These are phyloP conservation scores for Penicillium digitatum DNA, from an alignment of 2,329 filamentous ascomycete species.

Conservation along the genomic window DNA sequence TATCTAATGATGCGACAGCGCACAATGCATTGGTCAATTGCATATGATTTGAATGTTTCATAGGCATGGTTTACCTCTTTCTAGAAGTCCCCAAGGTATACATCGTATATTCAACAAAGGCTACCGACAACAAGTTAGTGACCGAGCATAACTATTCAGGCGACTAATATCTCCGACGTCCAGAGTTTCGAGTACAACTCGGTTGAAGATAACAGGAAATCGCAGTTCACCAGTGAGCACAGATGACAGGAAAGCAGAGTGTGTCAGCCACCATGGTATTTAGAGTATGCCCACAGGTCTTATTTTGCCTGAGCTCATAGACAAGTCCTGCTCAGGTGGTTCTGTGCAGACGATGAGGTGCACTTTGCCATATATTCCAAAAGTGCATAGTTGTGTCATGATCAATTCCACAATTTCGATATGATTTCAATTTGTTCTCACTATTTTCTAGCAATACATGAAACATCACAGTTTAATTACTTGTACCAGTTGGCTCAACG, in stretches of 20 bases:
- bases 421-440: not conserved
- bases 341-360: not conserved
- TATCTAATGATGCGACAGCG: slow-evolving; percentile 7
- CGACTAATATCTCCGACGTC: too few species aligned
- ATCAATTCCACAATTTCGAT: too few species aligned
- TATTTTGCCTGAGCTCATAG: not conserved
- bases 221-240: too few species aligned
- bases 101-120: not conserved
- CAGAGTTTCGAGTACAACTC: too few species aligned
- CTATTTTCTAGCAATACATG: not conserved
- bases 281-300: not conserved
- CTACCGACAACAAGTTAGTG: too few species aligned
- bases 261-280: not conserved
- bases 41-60: slow-evolving; percentile 4
- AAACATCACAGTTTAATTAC: not conserved
- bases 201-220: too few species aligned
- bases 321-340: not conserved
- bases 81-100: not conserved
- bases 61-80: not conserved
- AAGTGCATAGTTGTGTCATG: too few species aligned
- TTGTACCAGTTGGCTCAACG: not conserved
- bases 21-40: slow-evolving; percentile 6
- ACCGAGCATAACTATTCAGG: too few species aligned
- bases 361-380: not conserved
- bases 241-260: too few species aligned